Conservation (phyloP, 208 protist genomes). For the Sergeia podlipaevii region DNA sequence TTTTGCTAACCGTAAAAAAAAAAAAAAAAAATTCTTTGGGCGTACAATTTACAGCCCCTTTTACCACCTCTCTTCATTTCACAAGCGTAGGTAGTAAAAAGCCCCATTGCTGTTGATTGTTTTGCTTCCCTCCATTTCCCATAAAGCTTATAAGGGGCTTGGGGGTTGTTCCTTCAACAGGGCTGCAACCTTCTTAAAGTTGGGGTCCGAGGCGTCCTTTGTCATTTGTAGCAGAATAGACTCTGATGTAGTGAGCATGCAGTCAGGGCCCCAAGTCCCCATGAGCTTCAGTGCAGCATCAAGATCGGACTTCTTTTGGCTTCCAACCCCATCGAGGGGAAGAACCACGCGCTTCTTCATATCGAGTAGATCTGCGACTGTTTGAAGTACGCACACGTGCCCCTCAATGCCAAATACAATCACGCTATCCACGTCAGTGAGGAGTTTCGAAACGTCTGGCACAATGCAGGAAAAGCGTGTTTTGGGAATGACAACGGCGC, state of each 20-base stretch:
- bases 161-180: constrained; percentile 45
- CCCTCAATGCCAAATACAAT: constrained; percentile 80
- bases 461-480: constrained; percentile 53
- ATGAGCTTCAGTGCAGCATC: constrained; percentile 55
- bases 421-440: constrained; percentile 54
- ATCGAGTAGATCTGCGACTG: constrained; percentile 62
- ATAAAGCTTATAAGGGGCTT: background rate
- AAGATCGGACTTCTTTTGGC: constrained; percentile 61
- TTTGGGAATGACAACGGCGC: constrained; percentile 39
- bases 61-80: background rate
- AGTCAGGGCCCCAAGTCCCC: constrained; percentile 51
- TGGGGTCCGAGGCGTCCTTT: constrained; percentile 51
- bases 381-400: constrained; percentile 81
- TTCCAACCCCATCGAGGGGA: constrained; percentile 65
- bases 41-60: background rate
- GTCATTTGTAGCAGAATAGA: constrained; percentile 67
- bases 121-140: too few species aligned
- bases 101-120: too few species aligned
- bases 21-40: constrained; percentile 1
- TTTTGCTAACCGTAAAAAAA: too few species aligned
- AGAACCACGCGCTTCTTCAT: constrained; percentile 67
- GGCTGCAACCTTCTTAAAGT: constrained; percentile 67
- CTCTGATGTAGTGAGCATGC: constrained; percentile 63
- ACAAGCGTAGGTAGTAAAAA: background rate
- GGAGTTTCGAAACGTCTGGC: constrained; percentile 39